Evolutionary conservation across 2,329 filamentous ascomycete genomes (phyloP).

Genomic region (Fusarium papillatum): DNA sequence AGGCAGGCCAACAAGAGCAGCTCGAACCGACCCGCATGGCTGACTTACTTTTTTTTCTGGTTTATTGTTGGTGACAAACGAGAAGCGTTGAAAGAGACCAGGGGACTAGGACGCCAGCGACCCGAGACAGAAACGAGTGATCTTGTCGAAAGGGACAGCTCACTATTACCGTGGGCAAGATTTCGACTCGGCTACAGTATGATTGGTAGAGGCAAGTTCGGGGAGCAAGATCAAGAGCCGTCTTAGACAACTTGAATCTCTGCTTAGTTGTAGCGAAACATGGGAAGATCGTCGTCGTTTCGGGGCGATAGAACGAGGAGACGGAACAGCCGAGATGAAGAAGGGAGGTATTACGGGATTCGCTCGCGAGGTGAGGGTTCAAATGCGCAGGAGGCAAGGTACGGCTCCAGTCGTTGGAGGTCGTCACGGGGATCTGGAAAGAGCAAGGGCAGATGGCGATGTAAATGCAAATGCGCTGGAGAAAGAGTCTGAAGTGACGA

Average conservation of each 20-base stretch:
- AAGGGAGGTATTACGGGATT: slow-evolving; percentile 45
- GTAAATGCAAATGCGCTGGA: slow-evolving; percentile 45
- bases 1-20: neutral
- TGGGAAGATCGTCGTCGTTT: slow-evolving; percentile 44
- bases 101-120: slow-evolving; percentile 70
- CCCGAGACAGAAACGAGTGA: slow-evolving; percentile 59
- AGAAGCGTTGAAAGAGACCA: slow-evolving; percentile 51
- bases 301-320: slow-evolving; percentile 35
- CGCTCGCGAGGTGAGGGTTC: slow-evolving; percentile 37
- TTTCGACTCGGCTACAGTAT: slow-evolving; percentile 42
- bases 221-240: slow-evolving; percentile 48
- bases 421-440: slow-evolving; percentile 43
- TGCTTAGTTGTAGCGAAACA: slow-evolving; percentile 49
- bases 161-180: slow-evolving; percentile 62
- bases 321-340: slow-evolving; percentile 28
- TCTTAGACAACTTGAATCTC: slow-evolving; percentile 48
- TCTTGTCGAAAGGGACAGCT: slow-evolving; percentile 54
- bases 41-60: slow-evolving; percentile 43
- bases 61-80: slow-evolving; percentile 38
- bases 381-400: slow-evolving; percentile 29
- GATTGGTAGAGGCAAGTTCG: slow-evolving; percentile 32
- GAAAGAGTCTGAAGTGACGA: slow-evolving; percentile 43
- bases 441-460: slow-evolving; percentile 41
- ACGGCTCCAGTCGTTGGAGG: slow-evolving; percentile 43
- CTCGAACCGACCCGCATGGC: slow-evolving; percentile 3